Percentiles rank a stretch among this genome's conserved stretches.
phyloP scores from a whole-genome alignment of 2,329 filamentous ascomycete genomes.

The Endothia cerciana region DNA sequence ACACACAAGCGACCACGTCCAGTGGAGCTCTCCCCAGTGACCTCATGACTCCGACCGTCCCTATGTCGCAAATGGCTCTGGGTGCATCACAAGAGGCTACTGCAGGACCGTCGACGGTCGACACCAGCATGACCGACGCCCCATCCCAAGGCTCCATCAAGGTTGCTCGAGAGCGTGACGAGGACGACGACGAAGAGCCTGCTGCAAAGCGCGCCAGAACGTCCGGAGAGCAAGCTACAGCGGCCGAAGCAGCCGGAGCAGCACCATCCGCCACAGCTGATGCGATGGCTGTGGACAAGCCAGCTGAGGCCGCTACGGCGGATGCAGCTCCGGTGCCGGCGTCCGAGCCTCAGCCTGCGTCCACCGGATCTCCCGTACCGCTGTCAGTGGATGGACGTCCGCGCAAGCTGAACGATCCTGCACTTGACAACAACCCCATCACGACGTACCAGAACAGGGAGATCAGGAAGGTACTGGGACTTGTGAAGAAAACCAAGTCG shows the following conservation, averaged over 20 bases:
- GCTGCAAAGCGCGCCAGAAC: slow-evolving; percentile 82
- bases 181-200: slow-evolving; percentile 69
- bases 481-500: slow-evolving; percentile 84
- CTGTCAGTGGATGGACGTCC: slow-evolving; percentile 35
- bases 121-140: slow-evolving; percentile 48
- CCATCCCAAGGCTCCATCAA: slow-evolving; percentile 55
- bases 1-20: slow-evolving; percentile 34
- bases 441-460: slow-evolving; percentile 64
- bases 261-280: slow-evolving; percentile 37
- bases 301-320: slow-evolving; percentile 35
- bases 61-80: slow-evolving; percentile 45
- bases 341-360: slow-evolving; percentile 35
- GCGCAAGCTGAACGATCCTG: slow-evolving; percentile 46
- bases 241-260: slow-evolving; percentile 48
- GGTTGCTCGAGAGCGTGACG: slow-evolving; percentile 75
- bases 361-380: slow-evolving; percentile 38
- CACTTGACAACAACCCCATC: slow-evolving; percentile 53
- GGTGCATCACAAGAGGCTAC: slow-evolving; percentile 41
- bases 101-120: slow-evolving; percentile 36
- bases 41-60: slow-evolving; percentile 41
- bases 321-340: slow-evolving; percentile 36
- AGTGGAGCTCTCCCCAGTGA: slow-evolving; percentile 39
- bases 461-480: slow-evolving; percentile 67
- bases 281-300: slow-evolving; percentile 36
- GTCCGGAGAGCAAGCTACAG: slow-evolving; percentile 35